phyloP scores from a whole-genome alignment of 805 yeast species.

The Ogataea naganishii region DNA sequence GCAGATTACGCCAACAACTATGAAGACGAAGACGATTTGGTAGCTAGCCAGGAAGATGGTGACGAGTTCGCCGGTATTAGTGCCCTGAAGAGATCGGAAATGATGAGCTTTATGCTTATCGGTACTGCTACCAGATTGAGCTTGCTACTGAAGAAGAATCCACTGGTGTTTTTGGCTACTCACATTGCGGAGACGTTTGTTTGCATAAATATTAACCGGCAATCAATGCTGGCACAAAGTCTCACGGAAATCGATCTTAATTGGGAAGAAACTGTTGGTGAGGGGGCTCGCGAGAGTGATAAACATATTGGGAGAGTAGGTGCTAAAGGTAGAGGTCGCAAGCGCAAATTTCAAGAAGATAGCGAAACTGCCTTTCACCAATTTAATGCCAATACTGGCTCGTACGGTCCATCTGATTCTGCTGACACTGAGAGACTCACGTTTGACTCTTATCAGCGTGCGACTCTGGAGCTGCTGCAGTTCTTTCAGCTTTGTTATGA shows the following conservation, averaged over 20 bases:
- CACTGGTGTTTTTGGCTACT: conserved; percentile 72
- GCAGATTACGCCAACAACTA: conserved; percentile 68
- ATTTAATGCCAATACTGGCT: too few species aligned
- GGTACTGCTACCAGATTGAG: conserved; percentile 84
- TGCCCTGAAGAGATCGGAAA: conserved; percentile 77
- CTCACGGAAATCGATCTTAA: conserved; percentile 57
- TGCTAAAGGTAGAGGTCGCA: too few species aligned
- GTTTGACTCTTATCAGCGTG: conserved; percentile 59
- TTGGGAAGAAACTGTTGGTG: conserved; percentile 27
- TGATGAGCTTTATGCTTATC: conserved; percentile 91
- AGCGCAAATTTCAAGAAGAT: too few species aligned
- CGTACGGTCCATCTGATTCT: background rate
- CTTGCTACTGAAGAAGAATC: conserved; percentile 66
- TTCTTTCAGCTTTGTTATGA: conserved; percentile 80
- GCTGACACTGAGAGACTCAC: conserved; percentile 25
- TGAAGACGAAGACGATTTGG: conserved; percentile 28
- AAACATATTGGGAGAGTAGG: too few species aligned
- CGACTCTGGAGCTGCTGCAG: conserved; percentile 70
- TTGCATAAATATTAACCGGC: conserved; percentile 71
- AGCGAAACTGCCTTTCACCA: too few species aligned
- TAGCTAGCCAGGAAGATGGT: conserved; percentile 21
- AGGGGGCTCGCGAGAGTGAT: conserved; percentile 25
- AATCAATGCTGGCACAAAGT: conserved; percentile 70
- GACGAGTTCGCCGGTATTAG: conserved; percentile 65
- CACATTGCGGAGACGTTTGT: conserved; percentile 78